Conservation (phyloP, 139 green algal genomes). For the Tetraselmis chui region DNA sequence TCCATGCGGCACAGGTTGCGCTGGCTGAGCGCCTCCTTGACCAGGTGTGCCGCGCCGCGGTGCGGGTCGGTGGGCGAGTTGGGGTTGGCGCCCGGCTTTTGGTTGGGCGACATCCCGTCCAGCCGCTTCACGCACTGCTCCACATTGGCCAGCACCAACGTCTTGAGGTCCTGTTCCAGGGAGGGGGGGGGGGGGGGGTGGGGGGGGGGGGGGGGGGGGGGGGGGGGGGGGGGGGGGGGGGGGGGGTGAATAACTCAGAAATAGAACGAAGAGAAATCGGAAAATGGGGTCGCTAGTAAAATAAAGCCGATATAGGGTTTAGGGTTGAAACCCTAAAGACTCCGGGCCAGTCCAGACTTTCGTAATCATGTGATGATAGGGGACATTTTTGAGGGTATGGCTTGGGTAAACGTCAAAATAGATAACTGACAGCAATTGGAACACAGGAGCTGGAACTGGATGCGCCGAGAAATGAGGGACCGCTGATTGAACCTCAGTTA, state of each 20-base stretch:
- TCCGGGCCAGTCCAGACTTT: too few relatives aligned
- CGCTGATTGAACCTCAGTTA: too few relatives aligned
- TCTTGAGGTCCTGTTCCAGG: constrained; percentile 17
- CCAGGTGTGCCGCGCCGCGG: constrained; percentile 56
- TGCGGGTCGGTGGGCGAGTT: constrained; percentile 36
- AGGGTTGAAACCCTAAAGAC: too few relatives aligned
- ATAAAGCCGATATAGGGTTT: too few relatives aligned
- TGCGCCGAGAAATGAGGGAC: too few relatives aligned
- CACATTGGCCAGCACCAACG: constrained; percentile 15
- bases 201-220: too few relatives aligned
- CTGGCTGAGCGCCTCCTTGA: constrained; percentile 60
- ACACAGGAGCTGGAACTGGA: too few relatives aligned
- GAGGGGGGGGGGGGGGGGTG: not conserved
- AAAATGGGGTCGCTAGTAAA: constrained; percentile 48
- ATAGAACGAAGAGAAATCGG: constrained; percentile 1
- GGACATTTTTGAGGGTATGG: too few relatives aligned
- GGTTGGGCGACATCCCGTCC: not conserved
- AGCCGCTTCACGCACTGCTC: not conserved
- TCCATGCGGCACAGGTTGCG: constrained; percentile 89
- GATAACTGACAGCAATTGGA: too few relatives aligned
- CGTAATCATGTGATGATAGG: too few relatives aligned
- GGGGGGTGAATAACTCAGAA: not conserved
- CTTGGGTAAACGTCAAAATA: too few relatives aligned
- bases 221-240: constrained; percentile 30
- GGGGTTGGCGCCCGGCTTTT: not conserved